Conservation (phyloP, 2,329 filamentous ascomycete genomes). For the Penicillium janthinellum region DNA sequence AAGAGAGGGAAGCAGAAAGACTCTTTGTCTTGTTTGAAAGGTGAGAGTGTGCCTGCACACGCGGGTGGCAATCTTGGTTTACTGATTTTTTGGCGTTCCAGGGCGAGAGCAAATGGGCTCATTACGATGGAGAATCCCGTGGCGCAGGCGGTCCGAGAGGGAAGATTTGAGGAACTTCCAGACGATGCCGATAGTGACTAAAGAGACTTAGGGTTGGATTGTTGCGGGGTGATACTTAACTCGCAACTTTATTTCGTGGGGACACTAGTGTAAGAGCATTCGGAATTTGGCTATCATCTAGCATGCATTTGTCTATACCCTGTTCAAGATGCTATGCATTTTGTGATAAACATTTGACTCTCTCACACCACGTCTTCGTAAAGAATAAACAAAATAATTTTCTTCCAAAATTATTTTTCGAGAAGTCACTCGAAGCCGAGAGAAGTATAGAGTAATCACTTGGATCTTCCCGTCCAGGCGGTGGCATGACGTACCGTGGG, state of each 20-base stretch:
- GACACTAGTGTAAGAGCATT: neutral
- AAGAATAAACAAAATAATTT: neutral
- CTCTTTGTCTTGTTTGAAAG: constrained; percentile 90
- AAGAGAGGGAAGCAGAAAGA: constrained; percentile 85
- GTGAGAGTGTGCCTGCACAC: constrained; percentile 45
- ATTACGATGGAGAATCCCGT: constrained; percentile 80
- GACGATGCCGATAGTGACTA: constrained; percentile 52
- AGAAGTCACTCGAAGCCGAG: neutral
- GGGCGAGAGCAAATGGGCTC: constrained; percentile 72
- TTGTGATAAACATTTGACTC: neutral
- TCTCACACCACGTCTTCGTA: neutral
- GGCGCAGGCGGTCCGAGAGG: constrained; percentile 67
- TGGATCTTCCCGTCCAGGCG: neutral
- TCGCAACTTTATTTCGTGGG: neutral
- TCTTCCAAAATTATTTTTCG: neutral
- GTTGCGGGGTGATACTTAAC: neutral
- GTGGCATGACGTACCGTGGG: constrained; percentile 20
- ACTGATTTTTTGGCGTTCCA: constrained; percentile 31
- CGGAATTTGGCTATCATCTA: neutral
- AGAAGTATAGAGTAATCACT: constrained; percentile 1
- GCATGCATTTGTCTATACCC: neutral
- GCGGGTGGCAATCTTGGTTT: neutral
- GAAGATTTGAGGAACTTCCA: constrained; percentile 69
- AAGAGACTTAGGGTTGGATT: neutral
- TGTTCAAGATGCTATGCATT: neutral